Conservation (phyloP, 139 green algal species). For the Coccomyxa sp. region DNA sequence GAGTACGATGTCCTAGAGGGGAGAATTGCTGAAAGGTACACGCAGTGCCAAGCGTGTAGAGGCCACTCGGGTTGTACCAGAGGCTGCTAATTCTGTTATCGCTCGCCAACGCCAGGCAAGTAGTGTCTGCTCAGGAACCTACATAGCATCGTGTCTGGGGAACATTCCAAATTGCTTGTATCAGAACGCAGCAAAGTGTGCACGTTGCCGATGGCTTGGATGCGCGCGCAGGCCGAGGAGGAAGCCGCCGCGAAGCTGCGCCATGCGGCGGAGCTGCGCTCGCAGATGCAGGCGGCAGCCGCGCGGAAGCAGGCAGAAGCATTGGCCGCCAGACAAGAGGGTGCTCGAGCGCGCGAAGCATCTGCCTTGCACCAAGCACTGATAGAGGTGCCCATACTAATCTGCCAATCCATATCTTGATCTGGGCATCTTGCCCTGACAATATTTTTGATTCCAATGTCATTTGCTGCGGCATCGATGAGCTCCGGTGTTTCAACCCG, state of each 20-base stretch:
- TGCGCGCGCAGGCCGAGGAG: background rate
- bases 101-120: too few relatives aligned
- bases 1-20: background rate
- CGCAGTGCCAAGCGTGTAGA: too few relatives aligned
- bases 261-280: conserved; percentile 73
- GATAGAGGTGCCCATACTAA: conserved; percentile 10
- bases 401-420: background rate
- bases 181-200: background rate
- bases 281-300: conserved; percentile 62
- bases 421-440: background rate
- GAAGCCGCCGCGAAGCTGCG: conserved; percentile 2
- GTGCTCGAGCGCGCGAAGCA: conserved; percentile 38
- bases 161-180: background rate
- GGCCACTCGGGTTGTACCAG: too few relatives aligned
- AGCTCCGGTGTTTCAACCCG: too few relatives aligned
- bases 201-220: background rate
- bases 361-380: conserved; percentile 39
- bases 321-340: conserved; percentile 58
- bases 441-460: too few relatives aligned
- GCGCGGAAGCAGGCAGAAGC: conserved; percentile 45
- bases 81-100: too few relatives aligned
- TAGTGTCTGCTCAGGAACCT: too few relatives aligned
- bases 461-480: too few relatives aligned
- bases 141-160: too few relatives aligned
- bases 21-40: too few relatives aligned